Evolutionary conservation across 2,329 filamentous ascomycete species (phyloP).

Genomic region (Metarhizium brunneum): DNA sequence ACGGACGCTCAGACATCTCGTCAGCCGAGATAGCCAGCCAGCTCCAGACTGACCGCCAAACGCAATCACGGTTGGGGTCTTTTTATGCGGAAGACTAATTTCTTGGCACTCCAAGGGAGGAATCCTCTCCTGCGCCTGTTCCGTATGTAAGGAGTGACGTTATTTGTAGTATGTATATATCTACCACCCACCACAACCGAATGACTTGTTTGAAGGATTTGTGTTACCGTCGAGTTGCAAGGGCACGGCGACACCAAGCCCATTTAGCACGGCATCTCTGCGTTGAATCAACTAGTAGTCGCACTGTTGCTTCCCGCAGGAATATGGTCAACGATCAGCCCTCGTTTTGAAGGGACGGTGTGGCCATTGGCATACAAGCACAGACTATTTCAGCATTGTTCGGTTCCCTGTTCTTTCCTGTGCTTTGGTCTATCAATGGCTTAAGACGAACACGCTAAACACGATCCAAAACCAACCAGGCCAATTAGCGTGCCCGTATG

Average conservation of each 20-base stretch:
- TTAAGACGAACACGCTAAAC: not conserved
- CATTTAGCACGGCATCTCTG: no score
- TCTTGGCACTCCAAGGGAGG: not conserved
- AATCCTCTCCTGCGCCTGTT: no score
- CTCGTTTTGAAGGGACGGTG: not conserved
- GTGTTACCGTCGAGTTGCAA: not conserved
- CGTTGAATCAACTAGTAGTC: no score
- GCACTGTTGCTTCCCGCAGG: not conserved
- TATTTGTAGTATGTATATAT: no score
- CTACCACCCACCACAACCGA: no score
- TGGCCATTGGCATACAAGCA: not conserved
- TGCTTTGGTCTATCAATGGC: not conserved
- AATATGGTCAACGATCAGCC: not conserved
- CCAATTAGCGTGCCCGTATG: no score
- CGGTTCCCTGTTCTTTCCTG: not conserved
- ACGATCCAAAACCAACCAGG: not conserved
- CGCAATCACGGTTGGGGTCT: not conserved
- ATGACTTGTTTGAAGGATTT: no score
- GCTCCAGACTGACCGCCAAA: not conserved
- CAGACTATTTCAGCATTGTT: not conserved
- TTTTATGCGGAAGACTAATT: not conserved
- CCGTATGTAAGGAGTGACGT: no score
- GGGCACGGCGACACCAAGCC: not conserved
- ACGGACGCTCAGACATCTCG: slow-evolving; percentile 3
- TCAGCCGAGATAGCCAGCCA: not conserved